phyloP scores from a whole-genome alignment of 2,329 filamentous ascomycete genomes.

The Aspergillus flavus region DNA sequence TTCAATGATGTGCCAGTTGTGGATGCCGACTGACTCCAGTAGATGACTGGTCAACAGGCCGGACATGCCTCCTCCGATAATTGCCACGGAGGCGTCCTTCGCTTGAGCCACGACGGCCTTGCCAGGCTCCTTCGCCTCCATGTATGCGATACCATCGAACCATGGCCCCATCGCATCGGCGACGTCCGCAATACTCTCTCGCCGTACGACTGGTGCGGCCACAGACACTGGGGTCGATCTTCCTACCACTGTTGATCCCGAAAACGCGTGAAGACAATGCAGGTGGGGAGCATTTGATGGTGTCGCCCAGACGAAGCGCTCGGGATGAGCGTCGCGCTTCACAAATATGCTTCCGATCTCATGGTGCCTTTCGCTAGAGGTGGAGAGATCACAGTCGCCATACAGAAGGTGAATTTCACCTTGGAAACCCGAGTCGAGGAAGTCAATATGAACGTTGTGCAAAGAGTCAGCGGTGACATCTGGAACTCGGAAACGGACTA shows the following conservation, averaged over 20 bases:
- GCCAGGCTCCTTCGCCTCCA: constrained; percentile 33
- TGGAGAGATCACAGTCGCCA: constrained; percentile 46
- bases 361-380: constrained; percentile 44
- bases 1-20: constrained; percentile 51
- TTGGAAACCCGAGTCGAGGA: constrained; percentile 42
- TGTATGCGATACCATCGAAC: constrained; percentile 44
- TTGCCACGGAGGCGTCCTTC: constrained; percentile 36
- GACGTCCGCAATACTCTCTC: constrained; percentile 34
- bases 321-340: constrained; percentile 41
- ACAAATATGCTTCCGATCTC: constrained; percentile 46
- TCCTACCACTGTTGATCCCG: constrained; percentile 24
- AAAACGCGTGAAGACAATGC: constrained; percentile 41
- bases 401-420: constrained; percentile 50
- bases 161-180: constrained; percentile 43
- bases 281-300: constrained; percentile 31
- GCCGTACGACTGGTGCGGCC: constrained; percentile 17
- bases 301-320: constrained; percentile 47
- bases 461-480: constrained; percentile 43
- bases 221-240: constrained; percentile 27
- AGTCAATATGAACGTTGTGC: constrained; percentile 54
- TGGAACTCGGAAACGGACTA: constrained; percentile 34
- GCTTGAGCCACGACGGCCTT: constrained; percentile 31
- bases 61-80: constrained; percentile 43
- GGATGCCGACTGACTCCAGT: constrained; percentile 48
- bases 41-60: constrained; percentile 44